Evolutionary conservation across 2,329 filamentous ascomycete genomes (phyloP).

Genomic region (Helotiales sp.): DNA sequence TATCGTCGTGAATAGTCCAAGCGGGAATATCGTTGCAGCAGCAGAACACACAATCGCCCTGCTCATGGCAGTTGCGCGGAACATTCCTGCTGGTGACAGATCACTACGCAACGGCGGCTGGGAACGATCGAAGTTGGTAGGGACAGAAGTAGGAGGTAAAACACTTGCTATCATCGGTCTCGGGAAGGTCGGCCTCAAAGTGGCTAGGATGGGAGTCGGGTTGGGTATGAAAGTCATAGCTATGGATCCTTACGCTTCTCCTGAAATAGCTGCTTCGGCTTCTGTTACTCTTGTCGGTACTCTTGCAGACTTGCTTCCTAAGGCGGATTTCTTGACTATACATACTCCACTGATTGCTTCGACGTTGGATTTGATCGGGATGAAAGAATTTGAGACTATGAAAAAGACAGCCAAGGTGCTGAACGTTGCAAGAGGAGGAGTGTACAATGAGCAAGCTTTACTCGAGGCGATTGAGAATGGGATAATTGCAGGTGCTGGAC

Average conservation of each 20-base stretch:
- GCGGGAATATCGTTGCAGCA: slow-evolving; percentile 78
- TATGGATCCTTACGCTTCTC: slow-evolving; percentile 75
- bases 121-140: slow-evolving; percentile 74
- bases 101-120: slow-evolving; percentile 71
- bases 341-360: slow-evolving; percentile 79
- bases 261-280: slow-evolving; percentile 66
- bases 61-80: slow-evolving; percentile 71
- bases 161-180: slow-evolving; percentile 74
- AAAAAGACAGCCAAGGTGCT: slow-evolving; percentile 72
- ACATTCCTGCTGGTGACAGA: slow-evolving; percentile 69
- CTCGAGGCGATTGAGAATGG: slow-evolving; percentile 68
- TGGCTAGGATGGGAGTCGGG: slow-evolving; percentile 76
- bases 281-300: slow-evolving; percentile 63
- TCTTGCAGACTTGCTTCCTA: slow-evolving; percentile 61
- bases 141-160: slow-evolving; percentile 77
- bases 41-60: slow-evolving; percentile 77
- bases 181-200: slow-evolving; percentile 81
- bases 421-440: slow-evolving; percentile 78
- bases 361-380: slow-evolving; percentile 72
- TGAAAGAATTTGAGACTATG: slow-evolving; percentile 67
- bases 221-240: slow-evolving; percentile 75
- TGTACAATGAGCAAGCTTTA: slow-evolving; percentile 75
- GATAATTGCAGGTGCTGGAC: slow-evolving; percentile 72
- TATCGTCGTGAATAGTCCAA: slow-evolving; percentile 77
- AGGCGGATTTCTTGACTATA: slow-evolving; percentile 75